phyloP scores from a whole-genome alignment of 2,329 filamentous ascomycete species.

The Fusarium sp. region DNA sequence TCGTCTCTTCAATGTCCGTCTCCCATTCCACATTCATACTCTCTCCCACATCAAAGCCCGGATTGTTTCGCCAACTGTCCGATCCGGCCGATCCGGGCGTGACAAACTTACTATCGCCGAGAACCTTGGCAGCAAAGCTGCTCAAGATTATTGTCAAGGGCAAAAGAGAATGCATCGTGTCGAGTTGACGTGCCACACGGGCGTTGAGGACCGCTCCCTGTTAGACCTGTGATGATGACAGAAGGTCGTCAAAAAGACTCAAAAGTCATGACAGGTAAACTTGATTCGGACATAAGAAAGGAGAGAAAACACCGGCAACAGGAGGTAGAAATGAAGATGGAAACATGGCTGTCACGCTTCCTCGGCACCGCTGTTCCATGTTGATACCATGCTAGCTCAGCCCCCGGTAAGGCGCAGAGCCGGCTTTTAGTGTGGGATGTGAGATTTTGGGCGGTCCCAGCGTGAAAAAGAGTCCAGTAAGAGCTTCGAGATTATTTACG shows the following conservation, averaged over 20 bases:
- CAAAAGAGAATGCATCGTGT: conserved; percentile 15
- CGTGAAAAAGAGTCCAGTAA: conserved; percentile 14
- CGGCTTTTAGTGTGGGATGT: conserved; percentile 9
- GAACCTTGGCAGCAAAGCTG: conserved; percentile 2
- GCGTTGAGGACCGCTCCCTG: not conserved
- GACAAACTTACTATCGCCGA: conserved; percentile 17
- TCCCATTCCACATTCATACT: conserved; percentile 40
- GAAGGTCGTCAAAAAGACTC: not conserved
- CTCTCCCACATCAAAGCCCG: conserved; percentile 32
- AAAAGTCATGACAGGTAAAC: not conserved
- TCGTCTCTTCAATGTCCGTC: conserved; percentile 29
- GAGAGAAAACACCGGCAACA: not conserved
- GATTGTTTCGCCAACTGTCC: conserved; percentile 37
- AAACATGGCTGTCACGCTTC: not conserved
- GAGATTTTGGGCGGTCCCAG: conserved; percentile 12
- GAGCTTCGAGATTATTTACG: not conserved
- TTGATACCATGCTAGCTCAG: conserved; percentile 8
- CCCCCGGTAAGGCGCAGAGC: conserved; percentile 15
- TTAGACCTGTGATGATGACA: not conserved
- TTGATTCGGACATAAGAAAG: not conserved
- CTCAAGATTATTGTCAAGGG: conserved; percentile 11
- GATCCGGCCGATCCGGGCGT: conserved; percentile 31
- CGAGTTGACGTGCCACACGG: not conserved
- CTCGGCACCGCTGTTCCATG: not conserved
- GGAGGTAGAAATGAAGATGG: not conserved